phyloP scores from a whole-genome alignment of 2,329 filamentous ascomycete species.

The Rhytidhysteron rufulum region DNA sequence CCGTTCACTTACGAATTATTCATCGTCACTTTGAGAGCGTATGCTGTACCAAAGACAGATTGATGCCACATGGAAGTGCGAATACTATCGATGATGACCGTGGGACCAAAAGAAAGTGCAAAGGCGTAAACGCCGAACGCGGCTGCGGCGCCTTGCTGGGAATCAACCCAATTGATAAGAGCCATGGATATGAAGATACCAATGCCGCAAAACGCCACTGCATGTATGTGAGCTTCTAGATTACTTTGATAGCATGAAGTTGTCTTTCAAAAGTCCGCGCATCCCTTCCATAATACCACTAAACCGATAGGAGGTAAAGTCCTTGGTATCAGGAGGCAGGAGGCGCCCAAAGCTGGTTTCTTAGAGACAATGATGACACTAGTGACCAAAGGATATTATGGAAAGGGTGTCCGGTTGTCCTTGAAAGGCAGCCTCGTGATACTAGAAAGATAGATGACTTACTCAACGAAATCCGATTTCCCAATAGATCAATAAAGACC shows the following conservation, averaged over 20 bases:
- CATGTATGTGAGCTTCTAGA: neutral
- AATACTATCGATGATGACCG: constrained; percentile 58
- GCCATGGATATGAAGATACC: constrained; percentile 54
- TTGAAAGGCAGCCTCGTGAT: too few species aligned
- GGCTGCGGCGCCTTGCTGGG: constrained; percentile 52
- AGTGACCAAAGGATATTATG: too few species aligned
- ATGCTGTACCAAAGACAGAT: constrained; percentile 58
- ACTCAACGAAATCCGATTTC: constrained; percentile 49
- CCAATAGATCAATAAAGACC: constrained; percentile 54
- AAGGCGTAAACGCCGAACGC: constrained; percentile 59
- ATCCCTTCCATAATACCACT: too few species aligned
- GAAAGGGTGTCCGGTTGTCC: too few species aligned
- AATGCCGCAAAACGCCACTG: constrained; percentile 43
- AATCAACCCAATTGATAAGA: constrained; percentile 51
- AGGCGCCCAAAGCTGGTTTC: too few species aligned
- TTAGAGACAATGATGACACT: too few species aligned
- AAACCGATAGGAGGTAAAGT: too few species aligned
- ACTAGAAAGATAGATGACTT: too few species aligned
- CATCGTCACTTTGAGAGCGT: constrained; percentile 58
- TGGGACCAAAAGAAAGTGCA: constrained; percentile 53
- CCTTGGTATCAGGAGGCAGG: too few species aligned
- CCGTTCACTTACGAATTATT: constrained; percentile 49
- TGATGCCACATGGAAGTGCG: constrained; percentile 59
- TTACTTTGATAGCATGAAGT: too few species aligned
- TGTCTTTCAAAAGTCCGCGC: too few species aligned